phyloP scores from a whole-genome alignment of 2,329 filamentous ascomycete species.

The Fusarium floridanum region DNA sequence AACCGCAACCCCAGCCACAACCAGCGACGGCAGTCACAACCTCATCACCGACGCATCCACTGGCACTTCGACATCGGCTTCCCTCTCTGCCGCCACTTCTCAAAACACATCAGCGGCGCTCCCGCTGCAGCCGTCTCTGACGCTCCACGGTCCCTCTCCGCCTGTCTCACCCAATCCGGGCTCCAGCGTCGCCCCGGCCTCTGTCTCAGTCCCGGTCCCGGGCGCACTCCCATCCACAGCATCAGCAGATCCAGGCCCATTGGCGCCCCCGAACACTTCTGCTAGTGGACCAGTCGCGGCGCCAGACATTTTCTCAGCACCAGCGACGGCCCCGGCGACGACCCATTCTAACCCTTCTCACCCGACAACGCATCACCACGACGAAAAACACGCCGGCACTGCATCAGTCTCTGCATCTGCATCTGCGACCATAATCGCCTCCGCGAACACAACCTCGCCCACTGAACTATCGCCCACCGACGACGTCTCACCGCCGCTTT shows the following conservation, averaged over 20 bases:
- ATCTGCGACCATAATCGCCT: constrained; percentile 28
- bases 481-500: constrained; percentile 35
- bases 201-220: constrained; percentile 38
- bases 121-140: constrained; percentile 39
- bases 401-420: constrained; percentile 30
- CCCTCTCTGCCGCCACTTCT: constrained; percentile 32
- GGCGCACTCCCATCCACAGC: constrained; percentile 24
- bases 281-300: constrained; percentile 35
- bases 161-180: constrained; percentile 47
- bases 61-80: constrained; percentile 33
- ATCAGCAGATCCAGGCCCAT: constrained; percentile 31
- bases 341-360: constrained; percentile 40
- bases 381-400: constrained; percentile 45
- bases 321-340: constrained; percentile 31
- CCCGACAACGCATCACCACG: constrained; percentile 46
- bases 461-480: constrained; percentile 22
- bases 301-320: constrained; percentile 27
- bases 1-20: not conserved
- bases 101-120: constrained; percentile 40
- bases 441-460: constrained; percentile 22
- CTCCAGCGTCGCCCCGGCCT: constrained; percentile 32
- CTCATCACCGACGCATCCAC: constrained; percentile 19
- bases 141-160: constrained; percentile 36
- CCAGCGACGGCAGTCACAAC: constrained; percentile 15
- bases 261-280: constrained; percentile 20